Percentiles rank a stretch among this genome's conserved stretches.
Evolutionary conservation across 805 yeast genomes (phyloP).

Genomic region (Schwanniomyces polymorphus): DNA sequence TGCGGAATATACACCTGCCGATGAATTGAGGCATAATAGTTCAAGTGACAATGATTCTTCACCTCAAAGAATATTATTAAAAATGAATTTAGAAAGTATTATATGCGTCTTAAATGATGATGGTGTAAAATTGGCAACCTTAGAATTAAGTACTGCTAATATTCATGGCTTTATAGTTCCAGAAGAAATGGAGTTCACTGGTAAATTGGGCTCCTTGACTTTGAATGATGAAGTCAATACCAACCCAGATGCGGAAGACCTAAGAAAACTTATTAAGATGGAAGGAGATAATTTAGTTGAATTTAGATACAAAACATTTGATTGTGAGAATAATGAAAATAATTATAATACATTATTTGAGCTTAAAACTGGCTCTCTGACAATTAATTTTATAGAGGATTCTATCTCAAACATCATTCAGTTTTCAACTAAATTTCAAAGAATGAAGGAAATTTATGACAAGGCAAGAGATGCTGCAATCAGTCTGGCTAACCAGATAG

Average conservation of each 20-base stretch:
- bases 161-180: conserved; percentile 67
- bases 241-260: conserved; percentile 55
- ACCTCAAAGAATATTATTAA: conserved; percentile 74
- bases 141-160: conserved; percentile 72
- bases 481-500: conserved; percentile 70
- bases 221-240: conserved; percentile 75
- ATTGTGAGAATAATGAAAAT: conserved; percentile 44
- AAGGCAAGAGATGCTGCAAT: conserved; percentile 86
- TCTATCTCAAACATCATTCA: conserved; percentile 67
- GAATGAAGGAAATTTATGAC: conserved; percentile 89
- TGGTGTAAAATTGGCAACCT: conserved; percentile 75
- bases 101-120: conserved; percentile 79
- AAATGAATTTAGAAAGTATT: conserved; percentile 69
- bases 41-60: conserved; percentile 55
- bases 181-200: conserved; percentile 69
- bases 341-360: conserved; percentile 57
- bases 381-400: conserved; percentile 76
- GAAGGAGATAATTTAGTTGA: conserved; percentile 83
- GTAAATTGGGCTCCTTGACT: conserved; percentile 76
- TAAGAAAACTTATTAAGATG: conserved; percentile 70
- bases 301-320: conserved; percentile 80
- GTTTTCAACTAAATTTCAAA: conserved; percentile 71
- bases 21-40: conserved; percentile 66
- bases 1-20: conserved; percentile 66
- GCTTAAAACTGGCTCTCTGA: conserved; percentile 73